Base-by-base conservation (phyloP, 1,284 basidiomycete species). In the Pseudozyma tsukubaensis region DNA sequence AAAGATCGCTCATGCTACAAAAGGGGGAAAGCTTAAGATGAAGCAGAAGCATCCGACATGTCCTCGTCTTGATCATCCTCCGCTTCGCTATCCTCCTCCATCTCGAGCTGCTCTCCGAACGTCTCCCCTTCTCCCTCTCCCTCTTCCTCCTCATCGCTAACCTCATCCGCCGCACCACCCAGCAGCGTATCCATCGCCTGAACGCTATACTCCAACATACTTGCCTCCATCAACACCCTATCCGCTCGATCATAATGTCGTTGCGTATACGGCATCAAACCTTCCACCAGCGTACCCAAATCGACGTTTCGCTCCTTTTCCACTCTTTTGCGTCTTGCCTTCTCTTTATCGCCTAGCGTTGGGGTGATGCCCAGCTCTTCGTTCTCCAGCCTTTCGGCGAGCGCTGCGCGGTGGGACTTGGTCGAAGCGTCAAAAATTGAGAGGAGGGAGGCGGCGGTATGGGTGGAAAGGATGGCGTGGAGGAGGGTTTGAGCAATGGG, bases 231-330 rank as follows among this genome's bases (percentile, higher is more conserved):
- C 44, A 96, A 88, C 62, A 96, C 86, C 77, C 91, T 89, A 74
- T 97, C 94, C 83, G 95, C 89, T 66, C 96, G 88, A 34, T 89
- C 86, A 49, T 95, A 89, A 86, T 99, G 96, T 49, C 96, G 88
- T 84, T 96, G 93, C 11, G 94, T 96, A 85, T 99, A 99, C 10
- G 96, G 94, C 58, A 97, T 88, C 58, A 97, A 86, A 2, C 90
- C 91, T 49, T 95, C 93, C 6, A 97, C 85, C 59, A 97, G 84
- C 64, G 94, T 92, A 0, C 59, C 68, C 18, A 84, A 51, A 52
- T 79, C 77, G 0, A 66, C 55, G 77, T 90, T 91, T 61, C 92
- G 82, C 60, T 84, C 70, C 67, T 58, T 57, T 65, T 56, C 77
- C 79, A 84, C 79, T 52, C 50, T 56, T 60, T 8, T 63, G 51